Evolutionary conservation across 495 filamentous ascomycete species (phyloP).

Genomic region (Melanomma pulvis-pyrius): DNA sequence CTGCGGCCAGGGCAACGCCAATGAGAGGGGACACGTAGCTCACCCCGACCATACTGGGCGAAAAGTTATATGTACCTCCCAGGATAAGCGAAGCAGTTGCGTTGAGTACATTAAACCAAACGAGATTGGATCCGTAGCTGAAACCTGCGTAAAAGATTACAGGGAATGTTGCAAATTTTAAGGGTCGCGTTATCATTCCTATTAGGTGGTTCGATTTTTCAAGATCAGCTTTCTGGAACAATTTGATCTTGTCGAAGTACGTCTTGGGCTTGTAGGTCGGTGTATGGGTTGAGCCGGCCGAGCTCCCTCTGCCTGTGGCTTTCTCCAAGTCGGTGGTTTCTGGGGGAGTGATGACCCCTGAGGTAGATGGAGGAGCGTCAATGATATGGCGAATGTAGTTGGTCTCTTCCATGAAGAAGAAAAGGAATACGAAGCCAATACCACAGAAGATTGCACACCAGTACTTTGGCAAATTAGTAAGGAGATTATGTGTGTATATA

Average conservation of each 20-base stretch:
- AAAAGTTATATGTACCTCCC: conserved; percentile 58
- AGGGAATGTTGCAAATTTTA: conserved; percentile 58
- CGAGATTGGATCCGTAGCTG: conserved; percentile 64
- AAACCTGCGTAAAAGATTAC: conserved; percentile 70
- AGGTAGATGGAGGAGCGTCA: conserved; percentile 42
- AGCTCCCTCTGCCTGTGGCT: neutral
- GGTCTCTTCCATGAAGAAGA: conserved; percentile 73
- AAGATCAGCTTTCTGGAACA: conserved; percentile 37
- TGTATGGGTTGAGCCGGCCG: conserved; percentile 5
- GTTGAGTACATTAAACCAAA: conserved; percentile 70
- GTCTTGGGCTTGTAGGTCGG: conserved; percentile 42
- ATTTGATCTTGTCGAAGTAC: conserved; percentile 58
- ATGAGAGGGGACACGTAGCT: conserved; percentile 62
- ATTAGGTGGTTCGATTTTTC: conserved; percentile 50
- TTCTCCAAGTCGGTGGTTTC: conserved; percentile 47
- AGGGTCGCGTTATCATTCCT: conserved; percentile 55
- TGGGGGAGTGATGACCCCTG: conserved; percentile 35
- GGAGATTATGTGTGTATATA: neutral
- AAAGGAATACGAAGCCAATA: conserved; percentile 59
- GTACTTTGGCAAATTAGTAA: conserved; percentile 45
- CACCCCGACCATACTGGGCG: conserved; percentile 64
- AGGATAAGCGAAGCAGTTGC: conserved; percentile 66
- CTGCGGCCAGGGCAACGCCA: conserved; percentile 52
- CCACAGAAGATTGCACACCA: conserved; percentile 66
- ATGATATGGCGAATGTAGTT: conserved; percentile 53